Conservation (phyloP, 768 basidiomycete genomes). For the Lactarius vividus region DNA sequence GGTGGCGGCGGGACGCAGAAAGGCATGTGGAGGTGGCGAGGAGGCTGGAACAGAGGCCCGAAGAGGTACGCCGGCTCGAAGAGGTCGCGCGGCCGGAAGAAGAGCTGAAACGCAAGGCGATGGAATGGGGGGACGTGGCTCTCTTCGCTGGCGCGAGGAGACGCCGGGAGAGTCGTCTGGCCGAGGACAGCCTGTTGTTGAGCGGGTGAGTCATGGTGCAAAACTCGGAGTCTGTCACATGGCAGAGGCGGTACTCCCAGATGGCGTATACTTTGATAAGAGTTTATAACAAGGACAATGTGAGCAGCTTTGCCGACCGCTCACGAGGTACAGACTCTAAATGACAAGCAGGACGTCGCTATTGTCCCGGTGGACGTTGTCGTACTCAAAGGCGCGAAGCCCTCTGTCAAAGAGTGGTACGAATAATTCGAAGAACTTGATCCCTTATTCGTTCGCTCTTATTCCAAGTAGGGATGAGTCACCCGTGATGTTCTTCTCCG, state of each 20-base stretch:
- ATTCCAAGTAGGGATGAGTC: constrained; percentile 6
- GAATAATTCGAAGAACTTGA: constrained; percentile 25
- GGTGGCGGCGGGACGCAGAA: constrained; percentile 15
- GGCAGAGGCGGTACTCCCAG: no score
- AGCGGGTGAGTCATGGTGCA: constrained; percentile 26
- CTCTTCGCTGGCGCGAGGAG: constrained; percentile 15
- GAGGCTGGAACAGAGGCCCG: constrained; percentile 11
- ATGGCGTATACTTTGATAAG: constrained; percentile 11
- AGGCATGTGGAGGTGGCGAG: constrained; percentile 3
- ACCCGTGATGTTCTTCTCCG: constrained; percentile 20
- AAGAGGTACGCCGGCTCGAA: constrained; percentile 7
- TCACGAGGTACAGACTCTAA: neutral
- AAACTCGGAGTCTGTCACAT: constrained; percentile 14
- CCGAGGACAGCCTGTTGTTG: constrained; percentile 12
- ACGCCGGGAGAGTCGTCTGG: constrained; percentile 15
- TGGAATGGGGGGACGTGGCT: constrained; percentile 11
- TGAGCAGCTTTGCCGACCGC: neutral
- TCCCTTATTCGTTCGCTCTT: constrained; percentile 24
- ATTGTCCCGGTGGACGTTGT: constrained; percentile 14
- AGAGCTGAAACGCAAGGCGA: constrained; percentile 12
- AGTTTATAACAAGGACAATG: constrained; percentile 19
- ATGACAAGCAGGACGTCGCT: constrained; percentile 4
- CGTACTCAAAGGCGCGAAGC: constrained; percentile 1
- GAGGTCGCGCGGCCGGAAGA: constrained; percentile 13
- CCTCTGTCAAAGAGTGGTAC: constrained; percentile 20